These are phyloP conservation scores for Puccinia polysora DNA, from an alignment of 1,284 basidiomycete genomes.

Conservation along the genomic window DNA sequence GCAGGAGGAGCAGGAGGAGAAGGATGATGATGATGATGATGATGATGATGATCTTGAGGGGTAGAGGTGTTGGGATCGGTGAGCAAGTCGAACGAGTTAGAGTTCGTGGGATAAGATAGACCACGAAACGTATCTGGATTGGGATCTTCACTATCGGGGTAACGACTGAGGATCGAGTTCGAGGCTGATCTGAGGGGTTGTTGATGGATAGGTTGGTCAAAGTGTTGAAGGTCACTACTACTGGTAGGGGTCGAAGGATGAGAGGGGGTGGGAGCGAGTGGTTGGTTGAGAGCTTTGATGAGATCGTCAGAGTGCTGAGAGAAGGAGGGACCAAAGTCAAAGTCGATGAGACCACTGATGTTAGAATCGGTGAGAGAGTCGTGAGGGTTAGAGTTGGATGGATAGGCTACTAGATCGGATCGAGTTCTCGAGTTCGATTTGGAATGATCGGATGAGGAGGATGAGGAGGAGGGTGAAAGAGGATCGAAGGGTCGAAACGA, in stretches of 20 bases:
- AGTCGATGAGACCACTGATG: not conserved
- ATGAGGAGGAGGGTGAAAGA: not conserved
- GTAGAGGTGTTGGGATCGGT: too few species aligned
- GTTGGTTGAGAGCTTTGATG: not conserved
- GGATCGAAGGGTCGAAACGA: too few species aligned
- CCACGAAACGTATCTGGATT: too few species aligned
- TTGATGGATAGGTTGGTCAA: not conserved
- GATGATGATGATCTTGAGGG: too few species aligned
- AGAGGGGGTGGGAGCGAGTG: not conserved
- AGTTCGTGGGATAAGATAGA: too few species aligned
- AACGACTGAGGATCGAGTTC: not conserved
- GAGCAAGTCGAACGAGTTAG: too few species aligned
- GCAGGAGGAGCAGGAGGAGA: too few species aligned
- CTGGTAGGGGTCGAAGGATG: not conserved
- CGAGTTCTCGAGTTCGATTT: too few species aligned
- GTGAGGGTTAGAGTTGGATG: not conserved
- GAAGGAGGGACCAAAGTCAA: conserved; percentile 13
- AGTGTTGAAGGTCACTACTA: not conserved
- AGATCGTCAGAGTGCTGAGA: not conserved
- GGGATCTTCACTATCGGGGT: too few species aligned
- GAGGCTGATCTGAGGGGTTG: not conserved
- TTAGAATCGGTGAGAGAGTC: not conserved
- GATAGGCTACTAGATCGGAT: not conserved
- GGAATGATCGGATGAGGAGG: too few species aligned
- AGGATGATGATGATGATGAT: too few species aligned